A percentile compares a stretch with the other conserved stretches of the same genome.
Evolutionary conservation across 108 stramenopile genomes (phyloP).

Genomic region (Nitzschia inconspicua): DNA sequence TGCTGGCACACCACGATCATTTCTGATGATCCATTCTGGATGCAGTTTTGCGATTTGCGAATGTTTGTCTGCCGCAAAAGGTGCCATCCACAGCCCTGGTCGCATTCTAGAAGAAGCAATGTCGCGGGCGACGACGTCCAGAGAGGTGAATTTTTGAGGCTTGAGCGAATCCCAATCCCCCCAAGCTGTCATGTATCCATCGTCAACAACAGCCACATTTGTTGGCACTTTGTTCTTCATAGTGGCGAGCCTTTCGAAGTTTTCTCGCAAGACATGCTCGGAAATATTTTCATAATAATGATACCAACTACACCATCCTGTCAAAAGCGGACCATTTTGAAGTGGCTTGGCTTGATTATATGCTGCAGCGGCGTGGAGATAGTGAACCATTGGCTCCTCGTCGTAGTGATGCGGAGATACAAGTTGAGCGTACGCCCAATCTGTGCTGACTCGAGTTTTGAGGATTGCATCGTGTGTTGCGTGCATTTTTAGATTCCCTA

Average conservation of each 20-base stretch:
- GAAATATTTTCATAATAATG: slow-evolving; percentile 90
- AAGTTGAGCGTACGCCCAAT: slow-evolving; percentile 85
- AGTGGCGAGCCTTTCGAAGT: slow-evolving; percentile 62
- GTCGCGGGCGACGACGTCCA: slow-evolving; percentile 64
- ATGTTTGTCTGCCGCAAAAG: slow-evolving; percentile 86
- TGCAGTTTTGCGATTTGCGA: slow-evolving; percentile 72
- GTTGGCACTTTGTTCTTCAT: slow-evolving; percentile 60
- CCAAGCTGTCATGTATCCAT: slow-evolving; percentile 95
- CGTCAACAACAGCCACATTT: slow-evolving; percentile 86
- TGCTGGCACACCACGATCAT: slow-evolving; percentile 67
- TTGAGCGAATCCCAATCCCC: slow-evolving; percentile 91
- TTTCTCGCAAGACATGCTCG: slow-evolving; percentile 60
- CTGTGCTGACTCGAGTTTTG: slow-evolving; percentile 38
- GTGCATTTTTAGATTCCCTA: slow-evolving; percentile 57
- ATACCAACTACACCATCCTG: slow-evolving; percentile 95
- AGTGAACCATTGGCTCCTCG: slow-evolving; percentile 88
- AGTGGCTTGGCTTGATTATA: slow-evolving; percentile 74
- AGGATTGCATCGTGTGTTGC: slow-evolving; percentile 60
- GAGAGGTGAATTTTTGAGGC: slow-evolving; percentile 65
- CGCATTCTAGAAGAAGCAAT: slow-evolving; percentile 68
- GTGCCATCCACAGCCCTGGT: slow-evolving; percentile 92
- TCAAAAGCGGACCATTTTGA: slow-evolving; percentile 65
- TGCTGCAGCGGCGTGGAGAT: slow-evolving; percentile 70
- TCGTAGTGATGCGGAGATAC: slow-evolving; percentile 69
- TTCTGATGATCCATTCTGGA: slow-evolving; percentile 92